A percentile compares a stretch with the other conserved stretches of the same genome.
Evolutionary conservation across 2,329 filamentous ascomycete species (phyloP).

Genomic region (Apiospora hydei): DNA sequence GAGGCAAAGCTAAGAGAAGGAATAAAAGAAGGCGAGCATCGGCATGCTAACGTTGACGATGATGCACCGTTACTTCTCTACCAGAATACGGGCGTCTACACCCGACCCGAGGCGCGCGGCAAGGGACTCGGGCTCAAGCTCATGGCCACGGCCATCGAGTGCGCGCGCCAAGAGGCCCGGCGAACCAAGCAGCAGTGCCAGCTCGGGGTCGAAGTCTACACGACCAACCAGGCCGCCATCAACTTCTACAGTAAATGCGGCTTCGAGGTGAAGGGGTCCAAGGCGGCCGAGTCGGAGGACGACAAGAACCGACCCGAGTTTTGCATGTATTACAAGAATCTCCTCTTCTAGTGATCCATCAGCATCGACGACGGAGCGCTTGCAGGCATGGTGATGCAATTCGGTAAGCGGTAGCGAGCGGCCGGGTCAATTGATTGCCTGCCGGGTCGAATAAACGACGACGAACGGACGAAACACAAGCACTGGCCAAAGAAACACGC

Average conservation of each 20-base stretch:
- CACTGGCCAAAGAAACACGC: neutral
- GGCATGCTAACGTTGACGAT: constrained; percentile 19
- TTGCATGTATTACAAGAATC: constrained; percentile 35
- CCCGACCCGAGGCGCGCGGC: constrained; percentile 44
- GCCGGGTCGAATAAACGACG: no score
- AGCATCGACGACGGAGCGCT: neutral
- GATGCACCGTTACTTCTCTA: constrained; percentile 26
- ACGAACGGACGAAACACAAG: neutral
- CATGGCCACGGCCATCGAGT: constrained; percentile 38
- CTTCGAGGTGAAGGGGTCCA: constrained; percentile 36
- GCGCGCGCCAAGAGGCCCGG: constrained; percentile 34
- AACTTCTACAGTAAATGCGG: constrained; percentile 46
- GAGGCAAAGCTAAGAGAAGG: neutral
- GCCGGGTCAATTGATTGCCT: no score
- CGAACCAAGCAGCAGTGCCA: constrained; percentile 31
- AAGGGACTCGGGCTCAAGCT: constrained; percentile 45
- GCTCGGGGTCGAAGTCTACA: constrained; percentile 45
- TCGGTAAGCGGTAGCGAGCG: no score
- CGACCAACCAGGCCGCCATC: constrained; percentile 42
- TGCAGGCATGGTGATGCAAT: no score
- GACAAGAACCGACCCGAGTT: constrained; percentile 29
- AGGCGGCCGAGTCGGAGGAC: constrained; percentile 22
- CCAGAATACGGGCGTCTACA: constrained; percentile 45
- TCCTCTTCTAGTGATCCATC: neutral
- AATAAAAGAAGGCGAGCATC: neutral